Percentiles rank a stretch among this genome's conserved stretches.
These are phyloP conservation scores for Zoysia japonica DNA, from an alignment of 176 grass and related monocot species.

Conservation along the genomic window DNA sequence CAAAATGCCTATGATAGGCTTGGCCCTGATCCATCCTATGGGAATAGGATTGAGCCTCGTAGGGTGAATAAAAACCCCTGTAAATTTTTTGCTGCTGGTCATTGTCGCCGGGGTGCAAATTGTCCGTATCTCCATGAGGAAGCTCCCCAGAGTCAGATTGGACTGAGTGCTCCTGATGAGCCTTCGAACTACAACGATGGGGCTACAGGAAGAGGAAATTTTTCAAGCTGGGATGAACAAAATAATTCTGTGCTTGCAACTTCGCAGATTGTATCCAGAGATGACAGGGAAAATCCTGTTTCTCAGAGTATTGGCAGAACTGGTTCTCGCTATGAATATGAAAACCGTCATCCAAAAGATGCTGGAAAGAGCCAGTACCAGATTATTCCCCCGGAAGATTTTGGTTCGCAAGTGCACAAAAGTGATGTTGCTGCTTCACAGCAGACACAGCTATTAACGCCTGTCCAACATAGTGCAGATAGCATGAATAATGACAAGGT, in stretches of 20 bases:
- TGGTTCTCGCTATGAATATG: conserved; percentile 44
- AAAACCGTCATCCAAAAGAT: conserved; percentile 40
- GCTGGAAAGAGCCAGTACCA: conserved; percentile 44
- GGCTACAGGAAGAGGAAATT: conserved; percentile 38
- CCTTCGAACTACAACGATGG: conserved; percentile 36
- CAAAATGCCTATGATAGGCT: conserved; percentile 51
- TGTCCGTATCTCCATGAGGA: conserved; percentile 86
- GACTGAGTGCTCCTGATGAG: conserved; percentile 44
- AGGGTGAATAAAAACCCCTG: conserved; percentile 67
- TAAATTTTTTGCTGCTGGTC: conserved; percentile 87
- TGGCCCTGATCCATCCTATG: conserved; percentile 62
- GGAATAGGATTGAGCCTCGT: conserved; percentile 50
- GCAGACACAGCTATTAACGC: conserved; percentile 19
- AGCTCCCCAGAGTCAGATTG: conserved; percentile 43
- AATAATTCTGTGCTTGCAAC: conserved; percentile 33
- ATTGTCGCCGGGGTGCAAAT: conserved; percentile 63
- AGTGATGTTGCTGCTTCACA: conserved; percentile 42
- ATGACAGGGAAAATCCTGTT: conserved; percentile 43
- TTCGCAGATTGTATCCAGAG: conserved; percentile 45
- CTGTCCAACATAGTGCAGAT: conserved; percentile 30
- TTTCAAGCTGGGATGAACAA: conserved; percentile 48
- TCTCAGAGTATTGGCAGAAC: conserved; percentile 37
- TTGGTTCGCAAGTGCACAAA: conserved; percentile 40
- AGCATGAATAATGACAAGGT: conserved; percentile 33
- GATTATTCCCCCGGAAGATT: conserved; percentile 37